These are phyloP conservation scores for Cyphellophora attinorum DNA, from an alignment of 2,329 filamentous ascomycete species.

Conservation along the genomic window DNA sequence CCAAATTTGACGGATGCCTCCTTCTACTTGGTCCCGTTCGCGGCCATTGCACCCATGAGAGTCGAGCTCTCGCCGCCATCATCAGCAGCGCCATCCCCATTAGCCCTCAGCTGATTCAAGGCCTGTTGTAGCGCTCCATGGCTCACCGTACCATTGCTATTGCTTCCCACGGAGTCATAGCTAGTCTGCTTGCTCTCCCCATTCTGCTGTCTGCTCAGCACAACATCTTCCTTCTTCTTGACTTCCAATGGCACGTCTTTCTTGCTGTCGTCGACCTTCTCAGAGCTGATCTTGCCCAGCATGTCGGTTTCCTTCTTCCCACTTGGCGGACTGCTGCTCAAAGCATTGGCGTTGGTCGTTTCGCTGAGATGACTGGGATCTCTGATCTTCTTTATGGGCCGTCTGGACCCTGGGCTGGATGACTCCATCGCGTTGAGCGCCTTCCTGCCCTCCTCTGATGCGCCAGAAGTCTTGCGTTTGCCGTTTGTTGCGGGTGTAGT, in stretches of 20 bases:
- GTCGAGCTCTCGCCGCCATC: neutral
- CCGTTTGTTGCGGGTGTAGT: too few relatives aligned
- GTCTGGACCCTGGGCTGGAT: conserved; percentile 2
- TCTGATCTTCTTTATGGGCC: conserved; percentile 9
- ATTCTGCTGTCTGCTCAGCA: too few relatives aligned
- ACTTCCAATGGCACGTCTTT: too few relatives aligned
- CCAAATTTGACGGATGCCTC: neutral
- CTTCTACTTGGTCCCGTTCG: neutral
- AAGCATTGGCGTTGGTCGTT: neutral
- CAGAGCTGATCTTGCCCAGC: conserved; percentile 12
- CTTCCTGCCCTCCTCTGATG: conserved; percentile 1
- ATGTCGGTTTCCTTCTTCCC: conserved; percentile 14
- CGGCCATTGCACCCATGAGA: too few relatives aligned
- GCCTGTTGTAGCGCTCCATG: neutral
- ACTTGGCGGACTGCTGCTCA: conserved; percentile 8
- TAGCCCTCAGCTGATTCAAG: neutral
- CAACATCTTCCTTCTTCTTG: too few relatives aligned
- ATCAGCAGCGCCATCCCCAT: neutral
- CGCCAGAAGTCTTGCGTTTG: too few relatives aligned
- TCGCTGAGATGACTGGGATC: conserved; percentile 1
- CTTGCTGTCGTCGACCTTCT: conserved; percentile 6
- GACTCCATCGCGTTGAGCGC: conserved; percentile 1
- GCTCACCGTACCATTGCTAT: too few relatives aligned
- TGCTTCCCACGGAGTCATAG: too few relatives aligned
- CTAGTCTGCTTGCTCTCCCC: too few relatives aligned